These are phyloP conservation scores for Prunus salicina DNA, from an alignment of 306 rosid species.

Conservation along the genomic window DNA sequence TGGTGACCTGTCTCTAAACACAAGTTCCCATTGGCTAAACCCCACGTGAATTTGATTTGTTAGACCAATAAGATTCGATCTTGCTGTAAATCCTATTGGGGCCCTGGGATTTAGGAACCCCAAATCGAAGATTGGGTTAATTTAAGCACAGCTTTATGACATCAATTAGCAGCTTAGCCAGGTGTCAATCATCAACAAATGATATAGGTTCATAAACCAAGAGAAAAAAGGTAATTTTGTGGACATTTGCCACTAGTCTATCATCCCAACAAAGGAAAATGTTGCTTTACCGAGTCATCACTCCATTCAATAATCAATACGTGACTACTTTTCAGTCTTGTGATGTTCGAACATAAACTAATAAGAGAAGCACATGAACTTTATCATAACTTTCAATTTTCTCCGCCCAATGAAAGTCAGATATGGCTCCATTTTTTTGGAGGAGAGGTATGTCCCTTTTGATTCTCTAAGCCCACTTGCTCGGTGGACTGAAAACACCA, in stretches of 20 bases:
- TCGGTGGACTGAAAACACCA: neutral
- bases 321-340: slow-evolving; percentile 19
- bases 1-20: slow-evolving; percentile 36
- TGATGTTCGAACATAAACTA: slow-evolving; percentile 29
- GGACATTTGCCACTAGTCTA: slow-evolving; percentile 12
- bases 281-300: slow-evolving; percentile 32
- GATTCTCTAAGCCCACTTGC: slow-evolving; percentile 13
- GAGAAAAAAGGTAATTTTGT: slow-evolving; percentile 21
- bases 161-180: slow-evolving; percentile 31
- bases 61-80: slow-evolving; percentile 66
- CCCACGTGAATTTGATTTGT: slow-evolving; percentile 50
- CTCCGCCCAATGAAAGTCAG: slow-evolving; percentile 16
- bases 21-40: slow-evolving; percentile 36
- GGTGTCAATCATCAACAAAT: slow-evolving; percentile 75
- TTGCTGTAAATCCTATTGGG: slow-evolving; percentile 11
- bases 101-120: slow-evolving; percentile 32
- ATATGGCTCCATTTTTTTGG: slow-evolving; percentile 19
- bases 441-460: slow-evolving; percentile 15
- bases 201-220: slow-evolving; percentile 41
- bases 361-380: slow-evolving; percentile 51
- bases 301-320: slow-evolving; percentile 2
- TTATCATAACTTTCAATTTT: slow-evolving; percentile 23
- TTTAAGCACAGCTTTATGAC: slow-evolving; percentile 10
- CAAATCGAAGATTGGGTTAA: slow-evolving; percentile 13
- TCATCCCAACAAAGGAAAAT: slow-evolving; percentile 30